Conservation (phyloP, 257 asterid genomes). For the Mentha longifolia region DNA sequence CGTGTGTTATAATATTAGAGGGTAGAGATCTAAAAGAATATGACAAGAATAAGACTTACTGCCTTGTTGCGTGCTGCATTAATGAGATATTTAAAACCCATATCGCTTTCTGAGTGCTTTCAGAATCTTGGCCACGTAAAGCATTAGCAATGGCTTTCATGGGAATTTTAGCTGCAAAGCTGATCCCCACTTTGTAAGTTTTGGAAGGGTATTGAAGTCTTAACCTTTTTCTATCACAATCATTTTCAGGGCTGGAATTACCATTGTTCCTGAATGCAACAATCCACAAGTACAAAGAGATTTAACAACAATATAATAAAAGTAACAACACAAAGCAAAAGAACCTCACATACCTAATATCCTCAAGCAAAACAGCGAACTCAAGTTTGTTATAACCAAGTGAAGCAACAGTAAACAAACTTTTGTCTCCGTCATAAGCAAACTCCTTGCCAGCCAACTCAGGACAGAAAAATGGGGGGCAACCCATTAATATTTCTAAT, state of each 20-base stretch:
- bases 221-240: slow-evolving; percentile 58
- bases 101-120: slow-evolving; percentile 78
- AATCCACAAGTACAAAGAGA: not conserved
- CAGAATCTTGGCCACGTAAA: slow-evolving; percentile 84
- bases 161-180: slow-evolving; percentile 80
- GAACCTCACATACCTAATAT: slow-evolving; percentile 52
- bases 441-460: slow-evolving; percentile 75
- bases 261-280: slow-evolving; percentile 63
- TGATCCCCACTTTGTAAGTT: slow-evolving; percentile 75
- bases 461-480: too few relatives aligned
- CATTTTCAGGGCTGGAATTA: slow-evolving; percentile 64
- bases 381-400: slow-evolving; percentile 79
- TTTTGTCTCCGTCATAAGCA: slow-evolving; percentile 93
- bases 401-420: slow-evolving; percentile 77
- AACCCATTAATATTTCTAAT: slow-evolving; percentile 68
- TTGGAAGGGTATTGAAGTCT: slow-evolving; percentile 71
- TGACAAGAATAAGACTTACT: too few relatives aligned
- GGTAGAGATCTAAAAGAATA: not conserved
- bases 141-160: slow-evolving; percentile 84
- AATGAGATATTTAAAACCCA: slow-evolving; percentile 79
- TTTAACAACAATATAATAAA: not conserved
- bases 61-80: slow-evolving; percentile 94
- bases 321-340: not conserved
- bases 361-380: slow-evolving; percentile 81
- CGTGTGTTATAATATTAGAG: too few relatives aligned